A percentile compares a stretch with the other conserved stretches of the same genome.
Conservation (phyloP, 176 grass and related monocot genomes). For the Otatea glauca region DNA sequence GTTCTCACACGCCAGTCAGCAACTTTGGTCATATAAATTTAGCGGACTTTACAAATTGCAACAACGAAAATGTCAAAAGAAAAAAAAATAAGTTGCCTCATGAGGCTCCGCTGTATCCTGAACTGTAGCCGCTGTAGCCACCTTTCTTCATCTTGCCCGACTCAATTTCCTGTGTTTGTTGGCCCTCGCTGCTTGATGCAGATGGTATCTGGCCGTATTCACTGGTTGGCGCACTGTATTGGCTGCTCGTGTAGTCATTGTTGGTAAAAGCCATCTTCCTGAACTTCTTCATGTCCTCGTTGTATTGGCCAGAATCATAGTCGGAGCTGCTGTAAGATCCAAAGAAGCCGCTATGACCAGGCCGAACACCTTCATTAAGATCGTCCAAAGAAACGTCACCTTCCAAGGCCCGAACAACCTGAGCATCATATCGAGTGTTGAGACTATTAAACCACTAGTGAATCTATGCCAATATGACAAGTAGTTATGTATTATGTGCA, state of each 20-base stretch:
- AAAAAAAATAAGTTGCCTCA: slow-evolving; percentile 29
- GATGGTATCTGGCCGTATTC: slow-evolving; percentile 88
- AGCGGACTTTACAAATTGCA: slow-evolving; percentile 57
- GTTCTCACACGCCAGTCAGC: slow-evolving; percentile 55
- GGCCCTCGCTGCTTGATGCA: slow-evolving; percentile 82
- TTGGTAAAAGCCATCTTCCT: slow-evolving; percentile 72
- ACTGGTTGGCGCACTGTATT: slow-evolving; percentile 85
- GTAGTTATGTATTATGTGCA: neutral
- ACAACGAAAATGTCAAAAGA: neutral
- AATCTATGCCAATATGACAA: neutral
- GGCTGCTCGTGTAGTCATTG: slow-evolving; percentile 72
- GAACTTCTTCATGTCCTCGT: slow-evolving; percentile 92
- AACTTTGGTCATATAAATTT: slow-evolving; percentile 47
- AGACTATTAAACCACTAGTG: neutral
- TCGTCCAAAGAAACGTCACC: slow-evolving; percentile 88
- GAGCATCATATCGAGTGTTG: slow-evolving; percentile 4
- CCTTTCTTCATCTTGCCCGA: slow-evolving; percentile 57
- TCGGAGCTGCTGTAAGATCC: slow-evolving; percentile 79
- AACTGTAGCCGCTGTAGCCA: slow-evolving; percentile 57
- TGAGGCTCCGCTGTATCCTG: slow-evolving; percentile 59
- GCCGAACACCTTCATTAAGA: slow-evolving; percentile 72
- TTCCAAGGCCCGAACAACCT: slow-evolving; percentile 91
- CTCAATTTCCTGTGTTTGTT: slow-evolving; percentile 72
- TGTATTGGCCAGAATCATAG: slow-evolving; percentile 83
- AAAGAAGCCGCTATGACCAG: slow-evolving; percentile 78